These are phyloP conservation scores for Collybiopsis confluens DNA, from an alignment of 768 basidiomycete species.

Conservation along the genomic window DNA sequence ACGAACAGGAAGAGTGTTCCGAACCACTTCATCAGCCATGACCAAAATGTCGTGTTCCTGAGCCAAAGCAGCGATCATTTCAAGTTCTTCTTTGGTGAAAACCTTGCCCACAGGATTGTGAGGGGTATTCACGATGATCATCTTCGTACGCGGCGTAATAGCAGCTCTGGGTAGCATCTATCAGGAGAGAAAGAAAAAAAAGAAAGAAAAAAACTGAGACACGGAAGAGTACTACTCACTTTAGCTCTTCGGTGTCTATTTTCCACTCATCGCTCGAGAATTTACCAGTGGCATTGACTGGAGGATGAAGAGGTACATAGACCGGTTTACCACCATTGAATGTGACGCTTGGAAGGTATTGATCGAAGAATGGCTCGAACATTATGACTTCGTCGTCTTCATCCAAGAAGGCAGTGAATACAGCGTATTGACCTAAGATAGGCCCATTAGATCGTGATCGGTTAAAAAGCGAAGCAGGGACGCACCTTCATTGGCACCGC, in stretches of 20 bases:
- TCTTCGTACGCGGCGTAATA: slow-evolving; percentile 86
- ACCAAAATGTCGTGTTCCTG: slow-evolving; percentile 91
- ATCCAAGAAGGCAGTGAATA: slow-evolving; percentile 88
- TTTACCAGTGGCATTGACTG: slow-evolving; percentile 40
- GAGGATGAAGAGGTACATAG: slow-evolving; percentile 93
- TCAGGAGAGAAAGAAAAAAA: slow-evolving; percentile 1
- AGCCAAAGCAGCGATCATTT: slow-evolving; percentile 80
- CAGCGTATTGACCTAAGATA: slow-evolving; percentile 81
- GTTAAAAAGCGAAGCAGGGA: neutral
- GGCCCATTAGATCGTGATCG: slow-evolving; percentile 6
- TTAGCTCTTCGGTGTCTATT: slow-evolving; percentile 84
- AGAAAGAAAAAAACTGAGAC: slow-evolving; percentile 5
- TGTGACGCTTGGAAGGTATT: slow-evolving; percentile 87
- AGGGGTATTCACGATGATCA: slow-evolving; percentile 93
- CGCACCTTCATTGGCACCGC: slow-evolving; percentile 94
- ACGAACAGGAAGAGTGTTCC: slow-evolving; percentile 21
- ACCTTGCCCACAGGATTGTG: slow-evolving; percentile 99
- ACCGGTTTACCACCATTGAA: slow-evolving; percentile 94
- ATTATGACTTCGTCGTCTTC: slow-evolving; percentile 96
- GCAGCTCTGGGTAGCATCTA: slow-evolving; percentile 44
- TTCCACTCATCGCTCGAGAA: slow-evolving; percentile 79
- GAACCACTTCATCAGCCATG: slow-evolving; percentile 94
- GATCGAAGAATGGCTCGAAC: slow-evolving; percentile 98
- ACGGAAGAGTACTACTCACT: slow-evolving; percentile 45
- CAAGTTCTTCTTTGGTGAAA: slow-evolving; percentile 79